Conservation (phyloP, 2,329 filamentous ascomycete species). For the Chaetomiaceae sp. region DNA sequence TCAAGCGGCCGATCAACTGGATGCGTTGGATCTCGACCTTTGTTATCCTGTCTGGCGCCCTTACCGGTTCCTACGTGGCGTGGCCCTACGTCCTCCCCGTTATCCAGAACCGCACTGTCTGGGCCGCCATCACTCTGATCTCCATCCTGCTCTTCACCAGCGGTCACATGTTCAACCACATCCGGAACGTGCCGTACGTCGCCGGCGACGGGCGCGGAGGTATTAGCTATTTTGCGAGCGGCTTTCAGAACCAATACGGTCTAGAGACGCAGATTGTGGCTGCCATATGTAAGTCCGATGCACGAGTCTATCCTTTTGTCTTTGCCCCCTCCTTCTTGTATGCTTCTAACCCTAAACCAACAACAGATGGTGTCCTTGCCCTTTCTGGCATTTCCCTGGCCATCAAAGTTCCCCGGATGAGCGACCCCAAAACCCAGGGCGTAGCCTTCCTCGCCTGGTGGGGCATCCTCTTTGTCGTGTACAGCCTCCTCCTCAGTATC, state of each 20-base stretch:
- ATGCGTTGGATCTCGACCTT: constrained; percentile 64
- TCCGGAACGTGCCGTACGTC: constrained; percentile 92
- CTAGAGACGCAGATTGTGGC: constrained; percentile 94
- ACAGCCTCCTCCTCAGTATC: constrained; percentile 89
- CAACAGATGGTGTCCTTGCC: constrained; percentile 62
- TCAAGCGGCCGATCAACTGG: constrained; percentile 86
- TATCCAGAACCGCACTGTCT: constrained; percentile 85
- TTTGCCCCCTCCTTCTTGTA: not conserved
- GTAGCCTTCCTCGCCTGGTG: constrained; percentile 77
- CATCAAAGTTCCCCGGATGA: constrained; percentile 86
- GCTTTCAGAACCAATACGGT: constrained; percentile 91
- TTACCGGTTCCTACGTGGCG: constrained; percentile 66
- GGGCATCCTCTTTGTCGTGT: constrained; percentile 71
- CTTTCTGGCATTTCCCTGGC: constrained; percentile 90
- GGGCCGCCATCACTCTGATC: constrained; percentile 87
- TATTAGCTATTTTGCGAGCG: constrained; percentile 82
- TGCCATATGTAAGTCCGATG: constrained; percentile 67
- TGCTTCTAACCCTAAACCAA: constrained; percentile 22
- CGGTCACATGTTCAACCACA: constrained; percentile 99
- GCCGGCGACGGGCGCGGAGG: constrained; percentile 78
- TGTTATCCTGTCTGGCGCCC: constrained; percentile 63
- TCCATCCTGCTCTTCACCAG: constrained; percentile 88
- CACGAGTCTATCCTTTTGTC: not conserved
- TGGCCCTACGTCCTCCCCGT: constrained; percentile 77
- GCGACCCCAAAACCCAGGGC: constrained; percentile 71